Evolutionary conservation across 2,329 filamentous ascomycete genomes (phyloP).

Genomic region (Xylaria sp.): DNA sequence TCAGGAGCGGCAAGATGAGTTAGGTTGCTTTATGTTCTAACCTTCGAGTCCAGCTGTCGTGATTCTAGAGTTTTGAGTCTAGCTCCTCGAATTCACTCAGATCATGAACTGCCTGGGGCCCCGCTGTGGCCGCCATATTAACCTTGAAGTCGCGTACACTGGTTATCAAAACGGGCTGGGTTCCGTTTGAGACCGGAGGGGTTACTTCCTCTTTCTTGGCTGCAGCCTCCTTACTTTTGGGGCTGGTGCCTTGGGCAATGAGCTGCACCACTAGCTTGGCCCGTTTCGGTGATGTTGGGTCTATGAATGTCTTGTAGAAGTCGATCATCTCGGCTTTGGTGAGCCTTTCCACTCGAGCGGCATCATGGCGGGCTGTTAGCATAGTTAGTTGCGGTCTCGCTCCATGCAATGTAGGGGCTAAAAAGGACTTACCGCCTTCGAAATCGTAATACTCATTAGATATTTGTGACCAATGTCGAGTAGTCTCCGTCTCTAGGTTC

Average conservation of each 20-base stretch:
- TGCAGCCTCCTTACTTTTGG: conserved; percentile 55
- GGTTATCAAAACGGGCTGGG: conserved; percentile 71
- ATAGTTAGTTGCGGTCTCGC: conserved; percentile 36
- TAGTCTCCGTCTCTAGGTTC: conserved; percentile 87
- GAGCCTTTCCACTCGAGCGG: conserved; percentile 75
- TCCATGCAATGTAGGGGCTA: neutral
- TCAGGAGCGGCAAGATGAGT: neutral
- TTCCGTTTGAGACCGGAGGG: conserved; percentile 58
- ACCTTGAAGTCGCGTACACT: conserved; percentile 87
- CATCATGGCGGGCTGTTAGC: conserved; percentile 75
- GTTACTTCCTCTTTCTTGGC: conserved; percentile 50
- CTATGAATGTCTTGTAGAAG: conserved; percentile 82
- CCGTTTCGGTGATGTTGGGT: conserved; percentile 75
- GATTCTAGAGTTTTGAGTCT: conserved; percentile 78
- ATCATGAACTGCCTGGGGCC: conserved; percentile 77
- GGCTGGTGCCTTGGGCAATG: conserved; percentile 73
- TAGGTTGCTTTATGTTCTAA: conserved; percentile 8
- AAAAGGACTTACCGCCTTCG: conserved; percentile 73
- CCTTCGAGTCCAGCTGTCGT: neutral
- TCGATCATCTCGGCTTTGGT: conserved; percentile 82
- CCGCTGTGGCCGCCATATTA: conserved; percentile 75
- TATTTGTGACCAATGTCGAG: conserved; percentile 86
- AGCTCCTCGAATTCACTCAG: conserved; percentile 87
- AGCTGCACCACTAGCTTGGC: conserved; percentile 90
- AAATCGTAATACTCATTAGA: conserved; percentile 91